These are phyloP conservation scores for Murraya koenigii DNA, from an alignment of 345 rosid genomes.

Conservation along the genomic window DNA sequence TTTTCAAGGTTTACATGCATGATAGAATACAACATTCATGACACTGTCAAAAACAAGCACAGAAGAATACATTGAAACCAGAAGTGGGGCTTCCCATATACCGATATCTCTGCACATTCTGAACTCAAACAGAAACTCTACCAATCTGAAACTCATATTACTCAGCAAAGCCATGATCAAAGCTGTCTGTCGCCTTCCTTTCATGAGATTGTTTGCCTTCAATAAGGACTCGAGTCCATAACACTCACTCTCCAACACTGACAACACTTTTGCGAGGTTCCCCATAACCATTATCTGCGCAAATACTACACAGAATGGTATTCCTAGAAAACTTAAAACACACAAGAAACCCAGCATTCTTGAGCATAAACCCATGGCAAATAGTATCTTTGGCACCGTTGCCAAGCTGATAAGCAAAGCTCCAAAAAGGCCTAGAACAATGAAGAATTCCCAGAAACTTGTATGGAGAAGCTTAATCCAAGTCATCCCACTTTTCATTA, in stretches of 20 bases:
- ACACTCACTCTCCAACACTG: constrained; percentile 21
- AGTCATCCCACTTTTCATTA: constrained; percentile 16
- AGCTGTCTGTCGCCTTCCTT: constrained; percentile 30
- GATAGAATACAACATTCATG: constrained; percentile 29
- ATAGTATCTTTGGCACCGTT: constrained; percentile 7
- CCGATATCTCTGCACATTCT: constrained; percentile 18
- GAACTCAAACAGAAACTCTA: constrained; percentile 19
- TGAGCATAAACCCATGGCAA: constrained; percentile 9
- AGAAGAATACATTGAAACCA: constrained; percentile 28
- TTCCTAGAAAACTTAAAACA: constrained; percentile 19
- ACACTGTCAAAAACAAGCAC: constrained; percentile 24
- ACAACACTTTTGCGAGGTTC: constrained; percentile 25
- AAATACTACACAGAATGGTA: constrained; percentile 29
- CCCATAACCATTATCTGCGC: constrained; percentile 30
- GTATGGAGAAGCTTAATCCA: constrained; percentile 36
- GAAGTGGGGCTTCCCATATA: constrained; percentile 18
- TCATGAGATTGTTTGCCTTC: constrained; percentile 25
- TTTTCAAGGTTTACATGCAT: constrained; percentile 30
- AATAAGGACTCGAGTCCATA: constrained; percentile 26
- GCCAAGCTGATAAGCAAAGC: constrained; percentile 12
- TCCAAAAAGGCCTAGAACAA: constrained; percentile 21
- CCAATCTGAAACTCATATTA: constrained; percentile 13
- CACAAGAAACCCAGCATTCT: constrained; percentile 10
- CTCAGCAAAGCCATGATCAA: constrained; percentile 25
- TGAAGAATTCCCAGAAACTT: constrained; percentile 23